Evolutionary conservation across 306 rosid genomes (phyloP), one percentile per base, ranked within the genome.

Genomic region (Leucaena leucocephala): DNA sequence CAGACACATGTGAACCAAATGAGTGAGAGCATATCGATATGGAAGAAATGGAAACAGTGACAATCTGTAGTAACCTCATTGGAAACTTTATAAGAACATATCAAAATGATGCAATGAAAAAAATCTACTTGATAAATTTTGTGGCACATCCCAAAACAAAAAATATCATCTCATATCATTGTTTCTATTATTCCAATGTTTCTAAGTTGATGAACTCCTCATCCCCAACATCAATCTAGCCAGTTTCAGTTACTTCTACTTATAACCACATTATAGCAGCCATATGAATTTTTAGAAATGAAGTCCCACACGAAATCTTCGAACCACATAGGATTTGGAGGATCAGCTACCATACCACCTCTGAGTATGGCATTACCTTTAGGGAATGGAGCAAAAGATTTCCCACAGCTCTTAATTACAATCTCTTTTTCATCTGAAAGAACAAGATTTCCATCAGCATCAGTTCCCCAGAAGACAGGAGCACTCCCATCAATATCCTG

Each of bases 401-500:
- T 96, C 79, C 93, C 98, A 71, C 98, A 96, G 88, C 96, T 91
- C 86, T 88, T 88, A 71, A 85, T 79, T 84, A 91, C 83, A 52
- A 72, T 80, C 57, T 90, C 98, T 2, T 74, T 68, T 71, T 91
- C 94, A 81, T 93, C 99, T 3, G 97, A 85, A 63, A 93, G 69
- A 84, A 93, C 97, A 67, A 96, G 92, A 83, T 88, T 84, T 44
- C 91, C 98, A 83, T 91, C 99, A 42, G 92, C 88, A 85, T 96
- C 99, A 78, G 94, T 84, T 82, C 99, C 99, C 99, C 99, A 96
- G 72, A 81, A 91, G 84, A 96, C 86, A 8, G 98, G 98, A 83
- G 93, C 98, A 84, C 72, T 83, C 72, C 91, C 98, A 89, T 90
- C 97, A 78, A 79, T 85, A 87, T 96, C 96, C 99, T 96, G 84